phyloP scores from a whole-genome alignment of 257 asterid genomes.

The Ilex aquifolium region DNA sequence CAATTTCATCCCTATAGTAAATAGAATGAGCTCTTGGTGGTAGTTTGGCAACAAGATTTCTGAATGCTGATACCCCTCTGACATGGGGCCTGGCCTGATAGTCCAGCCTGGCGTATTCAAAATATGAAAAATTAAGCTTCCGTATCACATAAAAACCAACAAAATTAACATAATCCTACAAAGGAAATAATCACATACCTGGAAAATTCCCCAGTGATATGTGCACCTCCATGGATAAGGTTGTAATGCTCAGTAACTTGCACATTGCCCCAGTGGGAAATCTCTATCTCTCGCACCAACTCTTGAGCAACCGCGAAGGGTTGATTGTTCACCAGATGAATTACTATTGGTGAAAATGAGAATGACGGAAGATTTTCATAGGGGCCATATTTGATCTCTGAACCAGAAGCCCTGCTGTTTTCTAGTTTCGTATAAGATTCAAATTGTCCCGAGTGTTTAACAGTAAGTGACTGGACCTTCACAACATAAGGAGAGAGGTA shows the following conservation, averaged over 20 bases:
- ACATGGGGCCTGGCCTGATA: conserved; percentile 71
- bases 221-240: conserved; percentile 87
- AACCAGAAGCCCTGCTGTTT: conserved; percentile 76
- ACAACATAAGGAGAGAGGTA: conserved; percentile 76
- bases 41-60: conserved; percentile 64
- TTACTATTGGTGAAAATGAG: conserved; percentile 52
- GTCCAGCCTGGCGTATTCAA: conserved; percentile 59
- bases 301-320: conserved; percentile 79
- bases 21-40: conserved; percentile 95
- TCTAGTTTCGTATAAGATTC: conserved; percentile 90
- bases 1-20: conserved; percentile 94
- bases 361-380: conserved; percentile 70
- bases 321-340: conserved; percentile 68
- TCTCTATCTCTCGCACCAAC: conserved; percentile 87
- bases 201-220: conserved; percentile 78
- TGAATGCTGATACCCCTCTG: conserved; percentile 80
- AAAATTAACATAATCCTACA: conserved; percentile 7
- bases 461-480: conserved; percentile 64
- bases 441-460: conserved; percentile 78
- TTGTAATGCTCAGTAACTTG: conserved; percentile 82
- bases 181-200: conserved; percentile 40
- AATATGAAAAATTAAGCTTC: background rate
- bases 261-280: conserved; percentile 99
- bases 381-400: conserved; percentile 93
- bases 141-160: conserved; percentile 1